Conservation (phyloP, 306 rosid species). For the Urtica urens region DNA sequence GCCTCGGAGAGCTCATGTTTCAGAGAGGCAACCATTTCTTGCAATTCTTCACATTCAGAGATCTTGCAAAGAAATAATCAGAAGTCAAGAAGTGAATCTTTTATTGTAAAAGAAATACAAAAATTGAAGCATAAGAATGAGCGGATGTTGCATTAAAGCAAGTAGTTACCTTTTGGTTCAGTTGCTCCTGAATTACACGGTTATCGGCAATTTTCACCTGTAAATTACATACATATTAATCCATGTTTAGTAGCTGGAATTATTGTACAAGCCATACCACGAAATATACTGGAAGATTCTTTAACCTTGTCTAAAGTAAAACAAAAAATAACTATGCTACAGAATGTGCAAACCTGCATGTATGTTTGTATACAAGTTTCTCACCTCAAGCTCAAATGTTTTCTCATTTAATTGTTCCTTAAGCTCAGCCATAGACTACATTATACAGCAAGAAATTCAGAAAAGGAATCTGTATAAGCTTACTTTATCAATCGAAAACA, state of each 20-base stretch:
- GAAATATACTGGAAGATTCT: too few relatives aligned
- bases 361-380: slow-evolving; percentile 1
- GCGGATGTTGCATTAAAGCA: slow-evolving; percentile 1
- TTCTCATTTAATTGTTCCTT: slow-evolving; percentile 73
- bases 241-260: slow-evolving; percentile 6
- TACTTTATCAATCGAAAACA: not conserved
- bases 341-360: not conserved
- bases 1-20: slow-evolving; percentile 74
- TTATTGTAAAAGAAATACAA: not conserved
- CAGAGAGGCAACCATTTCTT: slow-evolving; percentile 58
- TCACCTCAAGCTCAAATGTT: slow-evolving; percentile 96
- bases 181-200: slow-evolving; percentile 89
- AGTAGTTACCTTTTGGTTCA: slow-evolving; percentile 60
- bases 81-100: slow-evolving; percentile 16
- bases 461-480: not conserved
- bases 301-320: too few relatives aligned
- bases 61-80: slow-evolving; percentile 35
- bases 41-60: slow-evolving; percentile 60
- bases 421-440: slow-evolving; percentile 69
- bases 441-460: slow-evolving; percentile 27
- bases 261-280: not conserved
- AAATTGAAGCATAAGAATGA: not conserved
- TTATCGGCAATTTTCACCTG: slow-evolving; percentile 96
- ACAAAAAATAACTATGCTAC: too few relatives aligned
- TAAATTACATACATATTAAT: slow-evolving; percentile 18